Conservation (phyloP, 106 monocot species). For the Xerophyta viscosa region DNA sequence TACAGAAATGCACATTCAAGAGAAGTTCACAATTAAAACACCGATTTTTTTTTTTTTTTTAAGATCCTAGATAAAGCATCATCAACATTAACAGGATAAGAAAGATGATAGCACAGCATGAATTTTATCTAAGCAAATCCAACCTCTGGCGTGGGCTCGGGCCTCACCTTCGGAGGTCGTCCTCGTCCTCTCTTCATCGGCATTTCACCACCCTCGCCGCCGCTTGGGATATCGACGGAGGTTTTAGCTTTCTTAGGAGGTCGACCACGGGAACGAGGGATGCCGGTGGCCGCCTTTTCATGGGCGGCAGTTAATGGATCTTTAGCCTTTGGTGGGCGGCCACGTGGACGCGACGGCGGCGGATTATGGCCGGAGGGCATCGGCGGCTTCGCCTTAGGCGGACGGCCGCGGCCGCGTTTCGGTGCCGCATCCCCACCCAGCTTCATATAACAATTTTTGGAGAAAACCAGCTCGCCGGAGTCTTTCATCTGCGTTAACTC, state of each 20-base stretch:
- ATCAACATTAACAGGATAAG: too few species aligned
- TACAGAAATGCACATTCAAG: too few species aligned
- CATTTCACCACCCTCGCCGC: too few species aligned
- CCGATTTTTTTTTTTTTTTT: too few species aligned
- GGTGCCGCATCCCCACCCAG: conserved; percentile 16
- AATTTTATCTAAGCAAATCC: not conserved
- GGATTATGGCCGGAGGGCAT: not conserved
- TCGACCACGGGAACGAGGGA: conserved; percentile 37
- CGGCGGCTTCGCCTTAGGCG: conserved; percentile 30
- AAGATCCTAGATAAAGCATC: too few species aligned
- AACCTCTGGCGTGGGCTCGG: not conserved
- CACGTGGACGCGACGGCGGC: conserved; percentile 28
- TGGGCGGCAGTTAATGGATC: conserved; percentile 25
- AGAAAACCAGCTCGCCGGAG: conserved; percentile 35
- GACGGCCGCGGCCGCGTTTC: conserved; percentile 45
- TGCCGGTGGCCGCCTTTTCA: conserved; percentile 23
- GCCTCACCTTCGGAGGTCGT: not conserved
- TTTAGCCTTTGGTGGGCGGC: conserved; percentile 60
- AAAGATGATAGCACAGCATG: too few species aligned
- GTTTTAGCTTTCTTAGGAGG: conserved; percentile 31
- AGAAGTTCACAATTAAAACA: too few species aligned
- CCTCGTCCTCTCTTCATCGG: not conserved
- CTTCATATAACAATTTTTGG: conserved; percentile 32
- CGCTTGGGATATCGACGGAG: too few species aligned
- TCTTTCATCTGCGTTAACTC: conserved; percentile 40